These are phyloP conservation scores for Copromyces sp. DNA, from an alignment of 495 filamentous ascomycete genomes.

Conservation along the genomic window DNA sequence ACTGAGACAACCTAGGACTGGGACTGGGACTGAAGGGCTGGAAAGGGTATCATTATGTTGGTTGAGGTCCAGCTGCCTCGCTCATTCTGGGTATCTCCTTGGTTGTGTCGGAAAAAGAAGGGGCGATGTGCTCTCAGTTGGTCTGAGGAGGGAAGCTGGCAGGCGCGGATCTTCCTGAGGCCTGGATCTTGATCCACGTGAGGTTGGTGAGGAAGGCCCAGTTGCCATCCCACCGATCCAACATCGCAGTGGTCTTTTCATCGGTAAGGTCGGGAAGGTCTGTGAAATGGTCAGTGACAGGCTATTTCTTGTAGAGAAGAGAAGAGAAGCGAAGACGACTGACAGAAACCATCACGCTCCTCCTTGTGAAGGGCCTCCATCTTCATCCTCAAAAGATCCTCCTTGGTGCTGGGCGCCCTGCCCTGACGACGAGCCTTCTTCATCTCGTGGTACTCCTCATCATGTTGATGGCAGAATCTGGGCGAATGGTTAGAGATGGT, in stretches of 20 bases:
- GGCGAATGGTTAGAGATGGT: neutral
- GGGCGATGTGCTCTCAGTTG: constrained; percentile 8
- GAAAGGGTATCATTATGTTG: constrained; percentile 8
- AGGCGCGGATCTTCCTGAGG: constrained; percentile 42
- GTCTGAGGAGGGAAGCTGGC: constrained; percentile 57
- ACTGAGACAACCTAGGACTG: neutral
- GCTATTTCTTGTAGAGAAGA: neutral
- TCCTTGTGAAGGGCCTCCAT: constrained; percentile 66
- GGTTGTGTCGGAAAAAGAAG: neutral
- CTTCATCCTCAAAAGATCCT: constrained; percentile 65
- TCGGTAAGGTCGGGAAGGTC: constrained; percentile 42
- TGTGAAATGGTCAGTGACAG: constrained; percentile 16
- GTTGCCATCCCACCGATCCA: constrained; percentile 41
- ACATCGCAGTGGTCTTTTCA: constrained; percentile 32
- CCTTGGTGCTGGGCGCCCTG: constrained; percentile 64
- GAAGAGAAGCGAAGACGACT: constrained; percentile 12
- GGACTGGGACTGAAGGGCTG: neutral
- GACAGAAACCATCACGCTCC: constrained; percentile 71
- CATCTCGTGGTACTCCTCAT: constrained; percentile 62
- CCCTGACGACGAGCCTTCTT: constrained; percentile 72
- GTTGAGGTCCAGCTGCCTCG: constrained; percentile 2
- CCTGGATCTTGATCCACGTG: constrained; percentile 49
- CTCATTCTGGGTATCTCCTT: neutral
- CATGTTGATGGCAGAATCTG: constrained; percentile 69
- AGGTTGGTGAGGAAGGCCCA: constrained; percentile 46